Conservation (phyloP, 1,284 basidiomycete species). For the Ceratobasidium sp. region DNA sequence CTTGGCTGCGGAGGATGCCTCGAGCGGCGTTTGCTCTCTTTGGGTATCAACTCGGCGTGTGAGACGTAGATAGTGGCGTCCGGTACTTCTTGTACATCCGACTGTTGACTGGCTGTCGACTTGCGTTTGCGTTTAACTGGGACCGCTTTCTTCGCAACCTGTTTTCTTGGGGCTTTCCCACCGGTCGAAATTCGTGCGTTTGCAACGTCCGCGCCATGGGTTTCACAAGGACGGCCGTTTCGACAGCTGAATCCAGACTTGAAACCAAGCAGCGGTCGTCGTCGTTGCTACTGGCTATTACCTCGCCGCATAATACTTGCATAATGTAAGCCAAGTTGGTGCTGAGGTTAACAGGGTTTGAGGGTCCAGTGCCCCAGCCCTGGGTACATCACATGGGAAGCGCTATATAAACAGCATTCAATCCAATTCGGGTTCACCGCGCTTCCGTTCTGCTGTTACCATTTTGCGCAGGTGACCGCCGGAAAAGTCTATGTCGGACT, state of each 20-base stretch:
- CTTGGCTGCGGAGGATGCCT: background rate
- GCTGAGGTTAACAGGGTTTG: background rate
- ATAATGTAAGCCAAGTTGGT: background rate
- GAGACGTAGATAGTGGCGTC: slow-evolving; percentile 8
- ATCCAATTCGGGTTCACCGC: too few relatives aligned
- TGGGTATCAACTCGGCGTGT: slow-evolving; percentile 25
- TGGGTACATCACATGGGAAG: too few relatives aligned
- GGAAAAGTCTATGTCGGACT: too few relatives aligned
- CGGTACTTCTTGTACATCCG: background rate
- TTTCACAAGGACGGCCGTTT: background rate
- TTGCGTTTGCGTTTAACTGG: background rate
- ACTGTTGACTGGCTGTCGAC: background rate
- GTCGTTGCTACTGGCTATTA: background rate
- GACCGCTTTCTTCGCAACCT: background rate
- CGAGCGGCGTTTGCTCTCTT: slow-evolving; percentile 3
- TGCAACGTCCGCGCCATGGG: slow-evolving; percentile 40
- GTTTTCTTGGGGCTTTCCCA: slow-evolving; percentile 26
- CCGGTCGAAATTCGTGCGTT: slow-evolving; percentile 36
- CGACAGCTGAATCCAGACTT: background rate
- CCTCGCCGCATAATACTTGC: background rate
- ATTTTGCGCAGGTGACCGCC: too few relatives aligned
- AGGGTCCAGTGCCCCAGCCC: background rate
- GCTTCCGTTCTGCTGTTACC: too few relatives aligned
- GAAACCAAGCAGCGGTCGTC: background rate
- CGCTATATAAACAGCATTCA: too few relatives aligned